These are phyloP conservation scores for Candida germanica DNA, from an alignment of 805 yeast species.

Conservation along the genomic window DNA sequence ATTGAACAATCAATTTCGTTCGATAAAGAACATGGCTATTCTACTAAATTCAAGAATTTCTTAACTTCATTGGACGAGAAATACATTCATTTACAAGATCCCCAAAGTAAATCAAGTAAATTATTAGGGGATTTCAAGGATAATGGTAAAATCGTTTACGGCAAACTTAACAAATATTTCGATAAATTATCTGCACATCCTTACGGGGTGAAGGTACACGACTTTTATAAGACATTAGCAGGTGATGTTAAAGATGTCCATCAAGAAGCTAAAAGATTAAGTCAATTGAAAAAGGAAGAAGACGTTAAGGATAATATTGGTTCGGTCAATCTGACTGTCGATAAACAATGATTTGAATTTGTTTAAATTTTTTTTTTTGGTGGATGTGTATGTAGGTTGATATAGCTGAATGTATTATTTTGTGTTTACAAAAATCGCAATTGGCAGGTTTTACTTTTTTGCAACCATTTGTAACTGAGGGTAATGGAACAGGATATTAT, in stretches of 20 bases:
- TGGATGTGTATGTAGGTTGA: background rate
- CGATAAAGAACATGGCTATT: constrained; percentile 63
- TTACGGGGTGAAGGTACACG: constrained; percentile 58
- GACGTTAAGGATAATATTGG: constrained; percentile 7
- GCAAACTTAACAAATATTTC: constrained; percentile 41
- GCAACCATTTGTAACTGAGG: too few species aligned
- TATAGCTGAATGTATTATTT: too few species aligned
- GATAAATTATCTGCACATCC: constrained; percentile 44
- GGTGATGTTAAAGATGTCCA: constrained; percentile 64
- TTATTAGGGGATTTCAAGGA: constrained; percentile 29
- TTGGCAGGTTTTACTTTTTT: too few species aligned
- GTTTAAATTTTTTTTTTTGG: background rate
- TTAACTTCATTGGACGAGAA: constrained; percentile 53
- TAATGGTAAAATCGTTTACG: constrained; percentile 19
- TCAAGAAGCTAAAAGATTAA: constrained; percentile 69
- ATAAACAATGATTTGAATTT: constrained; percentile 1
- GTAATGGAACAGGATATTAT: too few species aligned
- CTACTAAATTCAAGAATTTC: constrained; percentile 55
- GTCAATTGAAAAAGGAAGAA: constrained; percentile 49
- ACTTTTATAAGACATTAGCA: constrained; percentile 54
- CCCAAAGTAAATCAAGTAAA: constrained; percentile 41
- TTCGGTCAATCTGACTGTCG: constrained; percentile 1
- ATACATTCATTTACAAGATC: constrained; percentile 56
- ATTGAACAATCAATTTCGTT: constrained; percentile 58
- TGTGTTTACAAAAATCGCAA: constrained; percentile 1